Base-by-base conservation (phyloP, 495 filamentous ascomycete genomes). In the Daldinia loculata region DNA sequence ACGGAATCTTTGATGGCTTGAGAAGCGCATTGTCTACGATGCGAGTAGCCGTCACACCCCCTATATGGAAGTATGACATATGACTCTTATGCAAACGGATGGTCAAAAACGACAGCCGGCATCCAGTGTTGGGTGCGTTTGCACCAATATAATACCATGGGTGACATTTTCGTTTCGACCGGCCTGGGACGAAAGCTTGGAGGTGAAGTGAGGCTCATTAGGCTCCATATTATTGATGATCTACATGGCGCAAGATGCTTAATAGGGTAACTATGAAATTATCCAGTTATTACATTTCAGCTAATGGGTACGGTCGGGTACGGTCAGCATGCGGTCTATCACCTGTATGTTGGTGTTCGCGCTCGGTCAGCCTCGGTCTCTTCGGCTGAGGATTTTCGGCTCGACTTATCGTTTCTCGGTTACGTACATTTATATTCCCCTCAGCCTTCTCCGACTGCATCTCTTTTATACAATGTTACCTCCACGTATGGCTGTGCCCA, bases 11-110 rank as follows among this genome's bases (percentile, higher is more conserved):
- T 8, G 50, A 30, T 6, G 15, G 27, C 24, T 8, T 53, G 30
- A 50, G 24, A 22, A 26, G 27, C n/a, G 26, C 29, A 19, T 39
- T 17, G 48, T 58, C 26, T n/a, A 50, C 29, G 5, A 64, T 39
- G 69, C 55, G 61, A 27, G 51, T 19, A 27, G 59, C 63, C 59
- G 60, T 50, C 36, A 38, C 12, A 57, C 55, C 32, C 55, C 14
- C 32, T 15, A 30, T 24, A 30, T n/a, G 36, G 56, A 24, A 60
- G 12, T 60, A 15, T 60, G 38, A 45, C 38, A 60, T 26, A 60
- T 60, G 43, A 60, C 51, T 19, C 29, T 6, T 6, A 56, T 24
- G 62, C 57, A 71, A 62, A 66, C 68, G 52, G 27, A 7, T 15
- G 15, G 41, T 24, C 32, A 39, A 19, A 19, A 36, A 4, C 14